Percentiles rank a stretch among this genome's conserved stretches.
Evolutionary conservation across 192 early-diverging fungal genomes (phyloP).

Genomic region (Ambispora gerdemannii): DNA sequence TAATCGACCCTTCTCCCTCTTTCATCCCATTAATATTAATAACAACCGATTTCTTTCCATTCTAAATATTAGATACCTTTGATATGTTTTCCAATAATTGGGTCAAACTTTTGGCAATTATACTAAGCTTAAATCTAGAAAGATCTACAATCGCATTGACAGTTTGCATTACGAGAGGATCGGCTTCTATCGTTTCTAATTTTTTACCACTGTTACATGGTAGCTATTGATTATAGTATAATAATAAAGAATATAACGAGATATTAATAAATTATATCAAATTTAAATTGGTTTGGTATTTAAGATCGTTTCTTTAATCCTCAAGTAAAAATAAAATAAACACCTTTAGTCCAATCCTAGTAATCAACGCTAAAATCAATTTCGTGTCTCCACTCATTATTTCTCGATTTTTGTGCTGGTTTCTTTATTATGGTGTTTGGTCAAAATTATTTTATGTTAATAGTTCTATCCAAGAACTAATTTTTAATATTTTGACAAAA

Average conservation of each 20-base stretch:
- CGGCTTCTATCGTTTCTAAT: slow-evolving; percentile 63
- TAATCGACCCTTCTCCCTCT: not conserved
- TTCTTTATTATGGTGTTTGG: too few species aligned
- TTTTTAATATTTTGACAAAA: too few species aligned
- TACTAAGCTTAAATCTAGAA: slow-evolving; percentile 69
- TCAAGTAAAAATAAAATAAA: slow-evolving; percentile 9
- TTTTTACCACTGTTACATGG: slow-evolving; percentile 68
- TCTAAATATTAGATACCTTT: slow-evolving; percentile 54
- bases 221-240: slow-evolving; percentile 47
- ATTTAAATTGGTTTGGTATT: not conserved
- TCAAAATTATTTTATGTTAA: too few species aligned
- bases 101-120: slow-evolving; percentile 65
- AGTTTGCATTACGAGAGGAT: slow-evolving; percentile 77
- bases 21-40: not conserved
- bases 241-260: not conserved
- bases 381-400: slow-evolving; percentile 37
- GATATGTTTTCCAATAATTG: slow-evolving; percentile 71
- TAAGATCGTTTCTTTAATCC: not conserved
- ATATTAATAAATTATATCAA: slow-evolving; percentile 18
- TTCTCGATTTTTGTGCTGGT: not conserved
- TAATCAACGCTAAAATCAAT: slow-evolving; percentile 43
- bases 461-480: too few species aligned
- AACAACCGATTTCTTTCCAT: not conserved
- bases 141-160: slow-evolving; percentile 73
- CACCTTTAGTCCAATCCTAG: slow-evolving; percentile 42